Base-by-base conservation (phyloP, 352 stramenopile species). In the Phytophthora crassamura region DNA sequence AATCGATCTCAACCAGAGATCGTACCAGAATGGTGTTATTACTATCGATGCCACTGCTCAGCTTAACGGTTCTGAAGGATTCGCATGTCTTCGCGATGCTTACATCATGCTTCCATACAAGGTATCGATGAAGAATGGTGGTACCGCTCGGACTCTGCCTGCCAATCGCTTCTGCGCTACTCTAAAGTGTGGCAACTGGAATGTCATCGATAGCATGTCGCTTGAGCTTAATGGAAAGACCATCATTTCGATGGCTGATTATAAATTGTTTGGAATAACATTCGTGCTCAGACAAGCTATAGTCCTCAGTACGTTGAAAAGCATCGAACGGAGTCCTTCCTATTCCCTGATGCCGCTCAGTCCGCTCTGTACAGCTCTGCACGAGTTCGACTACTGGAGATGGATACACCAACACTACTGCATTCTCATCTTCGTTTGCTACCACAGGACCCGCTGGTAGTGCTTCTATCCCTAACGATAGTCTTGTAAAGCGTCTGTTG, bases 181-280 rank as follows among this genome's bases (percentile, higher is more conserved):
- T 18, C 56, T 72, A 12, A 72, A 75, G 32, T 59, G 49, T 51
- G 67, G 67, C 4, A 61, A 72, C 18, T 75, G 67, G 55, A 75
- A 75, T 20, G 64, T 72, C 18, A 67, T 74, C 25, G 66, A 74
- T 70, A 48, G 41, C 41, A n/a, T n/a, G n/a, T n/a, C n/a, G n/a
- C n/a, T n/a, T n/a, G n/a, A n/a, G n/a, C n/a, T n/a, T 39, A 65
- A 76, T 34, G 67, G 67, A 38, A 68, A 76, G 41, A 50, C 10
- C 28, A 59, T 76, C n/a, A 2, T 76, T 0, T 62, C 50, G 5
- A 51, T 64, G 40, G 8, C 18, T 12, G 67, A 76, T 11, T 76
- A 66, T 22, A 73, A 69, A 8, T 16, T 51, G 0, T 73, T 39
- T 61, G 41, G 41, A 77, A 77, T 40, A 77, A 77, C 32, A 6